Conservation (phyloP, 345 rosid species). For the Moricandia arvensis region DNA sequence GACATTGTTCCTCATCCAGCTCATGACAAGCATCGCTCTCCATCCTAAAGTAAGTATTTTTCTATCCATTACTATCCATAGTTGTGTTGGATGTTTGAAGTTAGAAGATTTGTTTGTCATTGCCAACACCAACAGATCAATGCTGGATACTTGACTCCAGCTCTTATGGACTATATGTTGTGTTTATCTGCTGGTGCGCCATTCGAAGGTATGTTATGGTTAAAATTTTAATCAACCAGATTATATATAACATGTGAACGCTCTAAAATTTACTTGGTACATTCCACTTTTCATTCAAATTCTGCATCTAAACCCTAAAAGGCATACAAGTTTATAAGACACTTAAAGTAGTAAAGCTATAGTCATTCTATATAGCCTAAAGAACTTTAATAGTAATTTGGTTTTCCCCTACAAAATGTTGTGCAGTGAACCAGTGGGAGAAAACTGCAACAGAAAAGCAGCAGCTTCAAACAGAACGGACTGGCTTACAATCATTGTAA, state of each 20-base stretch:
- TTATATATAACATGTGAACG: neutral
- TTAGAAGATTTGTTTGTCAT: slow-evolving; percentile 9
- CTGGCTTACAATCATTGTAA: slow-evolving; percentile 94
- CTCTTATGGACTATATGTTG: slow-evolving; percentile 92
- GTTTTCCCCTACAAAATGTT: neutral
- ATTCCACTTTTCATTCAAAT: neutral
- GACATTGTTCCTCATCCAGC: slow-evolving; percentile 88
- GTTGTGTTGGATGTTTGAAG: slow-evolving; percentile 11
- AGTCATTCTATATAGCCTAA: neutral
- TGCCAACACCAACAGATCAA: slow-evolving; percentile 53
- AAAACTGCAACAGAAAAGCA: slow-evolving; percentile 80
- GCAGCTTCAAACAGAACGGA: slow-evolving; percentile 82
- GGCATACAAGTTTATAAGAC: neutral
- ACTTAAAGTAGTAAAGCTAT: neutral
- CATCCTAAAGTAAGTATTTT: slow-evolving; percentile 65
- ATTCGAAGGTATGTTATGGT: slow-evolving; percentile 62
- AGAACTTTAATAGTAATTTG: neutral
- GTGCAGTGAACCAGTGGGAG: slow-evolving; percentile 91
- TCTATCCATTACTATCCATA: slow-evolving; percentile 5
- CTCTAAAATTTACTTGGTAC: neutral
- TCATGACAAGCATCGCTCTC: slow-evolving; percentile 90
- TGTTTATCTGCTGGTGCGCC: slow-evolving; percentile 96
- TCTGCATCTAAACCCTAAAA: neutral
- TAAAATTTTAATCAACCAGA: neutral
- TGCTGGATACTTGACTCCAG: slow-evolving; percentile 78